Percentiles rank a stretch among this genome's conserved stretches.
Conservation (phyloP, 1,284 basidiomycete species). For the Ganoderma leucocontextum region DNA sequence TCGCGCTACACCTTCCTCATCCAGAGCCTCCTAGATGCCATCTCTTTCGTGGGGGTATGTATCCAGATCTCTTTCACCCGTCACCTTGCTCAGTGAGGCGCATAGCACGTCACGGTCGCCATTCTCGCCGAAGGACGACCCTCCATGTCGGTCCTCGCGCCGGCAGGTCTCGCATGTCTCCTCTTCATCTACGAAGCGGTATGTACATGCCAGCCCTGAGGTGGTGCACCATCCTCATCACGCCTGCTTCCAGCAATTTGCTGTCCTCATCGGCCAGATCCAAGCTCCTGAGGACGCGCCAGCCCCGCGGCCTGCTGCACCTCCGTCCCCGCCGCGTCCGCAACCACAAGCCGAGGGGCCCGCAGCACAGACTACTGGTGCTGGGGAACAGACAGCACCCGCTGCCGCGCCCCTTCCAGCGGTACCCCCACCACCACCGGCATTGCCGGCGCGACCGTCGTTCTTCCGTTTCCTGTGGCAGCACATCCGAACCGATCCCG, state of each 20-base stretch:
- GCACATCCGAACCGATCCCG: constrained; percentile 72
- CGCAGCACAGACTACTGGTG: constrained; percentile 15
- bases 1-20: constrained; percentile 84
- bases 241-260: constrained; percentile 72
- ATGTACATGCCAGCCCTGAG: constrained; percentile 38
- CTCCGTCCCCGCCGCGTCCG: constrained; percentile 30
- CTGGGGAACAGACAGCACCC: constrained; percentile 26
- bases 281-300: constrained; percentile 79
- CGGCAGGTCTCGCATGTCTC: constrained; percentile 80
- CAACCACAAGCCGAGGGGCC: constrained; percentile 4
- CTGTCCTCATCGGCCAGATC: constrained; percentile 80
- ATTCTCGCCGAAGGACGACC: constrained; percentile 83
- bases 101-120: constrained; percentile 80
- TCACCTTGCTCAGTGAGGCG: neutral
- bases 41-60: constrained; percentile 76
- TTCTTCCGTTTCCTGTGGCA: constrained; percentile 61
- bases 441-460: constrained; percentile 33
- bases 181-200: constrained; percentile 80
- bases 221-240: constrained; percentile 9
- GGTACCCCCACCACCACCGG: constrained; percentile 34
- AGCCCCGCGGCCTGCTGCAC: constrained; percentile 38
- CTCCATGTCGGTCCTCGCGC: constrained; percentile 80
- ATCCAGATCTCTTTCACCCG: too few relatives aligned
- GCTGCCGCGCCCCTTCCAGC: constrained; percentile 38
- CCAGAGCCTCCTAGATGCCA: constrained; percentile 80